Evolutionary conservation across 2,329 filamentous ascomycete species (phyloP).

Genomic region (Diaporthe sp.): DNA sequence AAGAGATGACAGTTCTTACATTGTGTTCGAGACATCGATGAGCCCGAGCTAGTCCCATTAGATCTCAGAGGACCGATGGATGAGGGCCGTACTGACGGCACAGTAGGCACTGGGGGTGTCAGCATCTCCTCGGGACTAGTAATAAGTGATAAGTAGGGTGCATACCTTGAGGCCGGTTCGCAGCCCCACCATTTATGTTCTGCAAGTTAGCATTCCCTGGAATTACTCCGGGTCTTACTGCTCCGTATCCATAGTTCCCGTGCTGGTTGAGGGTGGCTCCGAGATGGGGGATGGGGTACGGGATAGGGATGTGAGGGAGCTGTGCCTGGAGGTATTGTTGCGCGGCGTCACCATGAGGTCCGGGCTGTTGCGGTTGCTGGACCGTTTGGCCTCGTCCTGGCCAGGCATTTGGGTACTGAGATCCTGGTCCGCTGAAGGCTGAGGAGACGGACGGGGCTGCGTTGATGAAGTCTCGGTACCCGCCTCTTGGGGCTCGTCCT

Average conservation of each 20-base stretch:
- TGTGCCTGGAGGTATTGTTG: neutral
- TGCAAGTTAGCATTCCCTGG: constrained; percentile 2
- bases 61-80: neutral
- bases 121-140: neutral
- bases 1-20: constrained; percentile 76
- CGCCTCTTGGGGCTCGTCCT: neutral
- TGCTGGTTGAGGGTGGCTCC: neutral
- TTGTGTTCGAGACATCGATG: constrained; percentile 67
- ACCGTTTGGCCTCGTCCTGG: neutral
- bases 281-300: constrained; percentile 6
- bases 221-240: neutral
- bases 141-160: no score
- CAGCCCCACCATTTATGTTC: neutral
- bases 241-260: neutral
- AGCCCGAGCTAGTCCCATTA: neutral
- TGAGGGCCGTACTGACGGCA: neutral
- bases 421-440: neutral
- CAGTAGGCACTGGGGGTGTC: constrained; percentile 11
- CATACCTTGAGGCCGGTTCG: neutral
- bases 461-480: neutral
- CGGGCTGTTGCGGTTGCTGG: constrained; percentile 26
- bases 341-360: neutral
- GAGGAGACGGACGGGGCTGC: neutral
- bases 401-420: neutral
- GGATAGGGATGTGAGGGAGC: neutral